Percentiles rank a stretch among this genome's conserved stretches.
These are phyloP conservation scores for Mycosarcoma maydis DNA, from an alignment of 1,284 basidiomycete genomes.

Conservation along the genomic window DNA sequence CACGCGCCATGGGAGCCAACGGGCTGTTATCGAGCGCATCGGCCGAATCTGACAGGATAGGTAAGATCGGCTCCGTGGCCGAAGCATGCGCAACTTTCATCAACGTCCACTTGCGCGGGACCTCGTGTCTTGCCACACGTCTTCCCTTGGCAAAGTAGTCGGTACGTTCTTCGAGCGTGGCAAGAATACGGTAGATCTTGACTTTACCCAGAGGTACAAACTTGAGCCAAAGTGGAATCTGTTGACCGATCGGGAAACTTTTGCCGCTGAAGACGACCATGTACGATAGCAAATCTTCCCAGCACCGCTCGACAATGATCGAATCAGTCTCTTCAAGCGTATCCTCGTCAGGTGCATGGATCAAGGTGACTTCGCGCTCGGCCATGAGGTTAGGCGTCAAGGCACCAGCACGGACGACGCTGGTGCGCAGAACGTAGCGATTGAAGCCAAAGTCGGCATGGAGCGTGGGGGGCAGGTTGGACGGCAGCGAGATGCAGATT, in stretches of 20 bases:
- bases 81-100: constrained; percentile 72
- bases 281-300: constrained; percentile 90
- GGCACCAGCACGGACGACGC: constrained; percentile 82
- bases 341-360: constrained; percentile 75
- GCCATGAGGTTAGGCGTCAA: constrained; percentile 80
- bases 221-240: constrained; percentile 81
- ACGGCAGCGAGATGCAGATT: constrained; percentile 86
- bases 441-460: constrained; percentile 82
- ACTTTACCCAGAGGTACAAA: constrained; percentile 85
- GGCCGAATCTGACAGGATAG: constrained; percentile 72
- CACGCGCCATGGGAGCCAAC: constrained; percentile 64
- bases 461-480: constrained; percentile 81
- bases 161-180: constrained; percentile 80
- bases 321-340: constrained; percentile 77
- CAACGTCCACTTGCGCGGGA: constrained; percentile 75
- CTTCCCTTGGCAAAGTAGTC: constrained; percentile 68
- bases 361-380: constrained; percentile 78
- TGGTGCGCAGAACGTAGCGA: constrained; percentile 81
- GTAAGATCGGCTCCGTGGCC: constrained; percentile 74
- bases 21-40: constrained; percentile 69
- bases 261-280: constrained; percentile 80
- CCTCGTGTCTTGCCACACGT: constrained; percentile 80
- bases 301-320: constrained; percentile 87
- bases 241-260: constrained; percentile 74
- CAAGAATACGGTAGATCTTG: constrained; percentile 80